Evolutionary conservation across 2,329 filamentous ascomycete genomes (phyloP).

Genomic region (Botrytis aclada): DNA sequence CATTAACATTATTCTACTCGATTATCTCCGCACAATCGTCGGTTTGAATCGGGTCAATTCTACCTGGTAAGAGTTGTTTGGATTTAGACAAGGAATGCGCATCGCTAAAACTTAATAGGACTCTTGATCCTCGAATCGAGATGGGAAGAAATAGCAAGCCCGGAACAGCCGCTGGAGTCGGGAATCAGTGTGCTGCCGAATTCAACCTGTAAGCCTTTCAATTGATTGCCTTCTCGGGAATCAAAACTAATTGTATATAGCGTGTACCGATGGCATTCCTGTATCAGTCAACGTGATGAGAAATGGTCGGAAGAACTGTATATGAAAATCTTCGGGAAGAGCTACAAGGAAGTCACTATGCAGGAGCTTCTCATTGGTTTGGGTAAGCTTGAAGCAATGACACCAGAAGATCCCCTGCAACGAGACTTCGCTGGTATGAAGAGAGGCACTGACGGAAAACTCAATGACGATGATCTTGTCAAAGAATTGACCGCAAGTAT

Average conservation of each 20-base stretch:
- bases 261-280: constrained; percentile 82
- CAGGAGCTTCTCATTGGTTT: constrained; percentile 61
- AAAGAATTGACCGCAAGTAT: constrained; percentile 64
- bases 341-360: constrained; percentile 42
- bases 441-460: constrained; percentile 61
- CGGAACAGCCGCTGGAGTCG: constrained; percentile 55
- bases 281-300: constrained; percentile 71
- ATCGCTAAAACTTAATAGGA: constrained; percentile 36
- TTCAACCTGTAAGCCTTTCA: constrained; percentile 61
- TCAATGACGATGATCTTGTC: constrained; percentile 73
- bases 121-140: constrained; percentile 70
- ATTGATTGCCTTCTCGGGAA: too few species aligned
- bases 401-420: constrained; percentile 63
- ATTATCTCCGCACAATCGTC: constrained; percentile 70
- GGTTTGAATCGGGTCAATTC: constrained; percentile 28
- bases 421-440: constrained; percentile 64
- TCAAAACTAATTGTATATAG: not conserved
- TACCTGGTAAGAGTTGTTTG: constrained; percentile 51
- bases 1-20: constrained; percentile 72
- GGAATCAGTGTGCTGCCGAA: constrained; percentile 80
- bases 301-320: constrained; percentile 72
- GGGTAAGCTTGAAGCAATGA: constrained; percentile 56
- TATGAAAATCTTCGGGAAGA: constrained; percentile 16
- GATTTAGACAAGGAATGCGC: too few species aligned
- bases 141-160: constrained; percentile 58